These are phyloP conservation scores for Penicillium roqueforti DNA, from an alignment of 495 filamentous ascomycete genomes.

Conservation along the genomic window DNA sequence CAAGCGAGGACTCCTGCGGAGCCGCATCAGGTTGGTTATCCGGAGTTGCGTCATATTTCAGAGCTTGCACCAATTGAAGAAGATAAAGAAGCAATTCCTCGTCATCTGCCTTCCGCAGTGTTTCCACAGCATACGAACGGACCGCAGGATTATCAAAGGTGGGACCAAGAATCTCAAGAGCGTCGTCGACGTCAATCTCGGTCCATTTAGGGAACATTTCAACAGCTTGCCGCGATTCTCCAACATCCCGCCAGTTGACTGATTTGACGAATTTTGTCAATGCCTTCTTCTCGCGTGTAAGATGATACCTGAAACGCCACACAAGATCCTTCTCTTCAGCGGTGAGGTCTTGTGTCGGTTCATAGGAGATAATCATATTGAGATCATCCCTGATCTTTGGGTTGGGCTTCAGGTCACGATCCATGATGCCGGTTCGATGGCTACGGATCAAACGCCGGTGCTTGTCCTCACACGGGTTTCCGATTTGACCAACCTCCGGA, in stretches of 20 bases:
- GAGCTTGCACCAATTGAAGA: constrained; percentile 89
- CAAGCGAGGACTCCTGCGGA: constrained; percentile 79
- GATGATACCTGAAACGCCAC: constrained; percentile 93
- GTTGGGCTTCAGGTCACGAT: constrained; percentile 92
- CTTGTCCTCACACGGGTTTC: constrained; percentile 95
- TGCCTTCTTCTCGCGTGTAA: constrained; percentile 88
- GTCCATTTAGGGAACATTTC: constrained; percentile 92
- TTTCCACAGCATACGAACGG: constrained; percentile 87
- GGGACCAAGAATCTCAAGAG: constrained; percentile 88
- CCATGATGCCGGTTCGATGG: constrained; percentile 86
- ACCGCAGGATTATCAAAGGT: constrained; percentile 85
- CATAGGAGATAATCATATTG: constrained; percentile 86
- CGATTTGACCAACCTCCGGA: constrained; percentile 78
- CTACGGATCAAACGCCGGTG: constrained; percentile 87
- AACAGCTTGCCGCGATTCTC: constrained; percentile 82
- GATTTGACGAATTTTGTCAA: constrained; percentile 98
- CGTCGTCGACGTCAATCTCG: constrained; percentile 95
- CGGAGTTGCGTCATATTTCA: constrained; percentile 85
- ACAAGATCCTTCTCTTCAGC: constrained; percentile 91
- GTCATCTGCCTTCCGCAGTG: constrained; percentile 87
- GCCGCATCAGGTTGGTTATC: constrained; percentile 55
- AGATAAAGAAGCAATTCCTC: constrained; percentile 90
- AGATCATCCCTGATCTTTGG: constrained; percentile 94
- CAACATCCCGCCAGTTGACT: constrained; percentile 85
- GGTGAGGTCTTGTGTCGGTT: constrained; percentile 81